Base-by-base conservation (phyloP, 352 stramenopile species). In the Globisporangium nunn region DNA sequence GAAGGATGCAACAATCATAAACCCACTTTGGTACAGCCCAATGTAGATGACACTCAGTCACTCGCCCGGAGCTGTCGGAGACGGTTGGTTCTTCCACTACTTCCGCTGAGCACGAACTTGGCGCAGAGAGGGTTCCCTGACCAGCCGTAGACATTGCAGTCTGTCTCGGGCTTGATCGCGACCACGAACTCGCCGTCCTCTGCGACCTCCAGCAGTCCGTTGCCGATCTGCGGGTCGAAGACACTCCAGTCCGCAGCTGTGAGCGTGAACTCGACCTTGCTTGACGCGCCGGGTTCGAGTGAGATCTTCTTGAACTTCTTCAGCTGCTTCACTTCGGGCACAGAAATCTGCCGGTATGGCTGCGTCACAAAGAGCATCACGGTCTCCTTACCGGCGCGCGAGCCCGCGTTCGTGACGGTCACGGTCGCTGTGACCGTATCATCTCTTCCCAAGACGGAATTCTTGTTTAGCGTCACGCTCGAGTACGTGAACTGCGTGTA, bases 341-440 rank as follows among this genome's bases (percentile, higher is more conserved):
- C 63, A 5, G 75, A 61, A 47, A 70, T 68, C 6, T 49, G 14
- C 18, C 67, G 70, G 17, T 62, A 63, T 33, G 64, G 43, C 39
- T 41, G 79, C 15, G 74, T 78, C 37, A 94, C 63, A 41, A 96
- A 88, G 43, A 95, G 56, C 59, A 95, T 76, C 8, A 91, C 72
- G 0, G 74, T 83, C 54, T 96, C 81, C 45, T 93, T 87, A 7
- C 82, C 82, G 1, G 62, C 59, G 2, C 63, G 37, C 2, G 56
- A 55, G 6, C 85, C 86, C 1, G 71, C 81, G 65, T 95, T 96
- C 14, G 66, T 83, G 29, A 96, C 85, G 0, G 61, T 80, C 31
- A 76, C 76, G 14, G 56, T 66, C 2, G 88, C 62, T 12, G 64
- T 30, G 71, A 70, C 29, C 40, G 40, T 0, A 68, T 43, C 11